phyloP scores from a whole-genome alignment of 1,284 basidiomycete species.

The Meripilus lineatus region DNA sequence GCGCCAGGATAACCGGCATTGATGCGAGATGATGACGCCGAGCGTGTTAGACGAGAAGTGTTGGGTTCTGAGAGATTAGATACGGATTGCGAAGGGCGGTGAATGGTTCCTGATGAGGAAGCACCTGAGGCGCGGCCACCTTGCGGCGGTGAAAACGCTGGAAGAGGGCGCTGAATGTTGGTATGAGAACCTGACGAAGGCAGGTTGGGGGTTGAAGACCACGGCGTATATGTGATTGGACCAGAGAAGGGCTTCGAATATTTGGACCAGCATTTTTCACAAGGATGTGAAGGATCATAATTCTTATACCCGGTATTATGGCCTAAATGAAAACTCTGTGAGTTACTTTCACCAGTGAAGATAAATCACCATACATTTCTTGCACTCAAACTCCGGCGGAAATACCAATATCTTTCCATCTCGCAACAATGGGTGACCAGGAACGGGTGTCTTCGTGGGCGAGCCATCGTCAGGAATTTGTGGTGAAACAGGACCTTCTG shows the following conservation, averaged over 20 bases:
- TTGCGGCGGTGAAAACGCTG: conserved; percentile 24
- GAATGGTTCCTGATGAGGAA: too few relatives aligned
- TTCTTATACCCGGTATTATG: conserved; percentile 69
- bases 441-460: conserved; percentile 57
- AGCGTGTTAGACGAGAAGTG: conserved; percentile 14
- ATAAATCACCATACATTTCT: conserved; percentile 34
- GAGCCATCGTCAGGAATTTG: conserved; percentile 39
- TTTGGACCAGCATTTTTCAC: conserved; percentile 65
- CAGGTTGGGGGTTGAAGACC: conserved; percentile 21
- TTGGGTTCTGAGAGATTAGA: conserved; percentile 12
- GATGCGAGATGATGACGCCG: conserved; percentile 17
- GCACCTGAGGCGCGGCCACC: too few relatives aligned
- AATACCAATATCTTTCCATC: conserved; percentile 62
- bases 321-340: conserved; percentile 35
- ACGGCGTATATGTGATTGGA: conserved; percentile 52
- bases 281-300: conserved; percentile 60
- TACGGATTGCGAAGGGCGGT: conserved; percentile 14
- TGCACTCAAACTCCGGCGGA: conserved; percentile 53
- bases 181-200: conserved; percentile 18
- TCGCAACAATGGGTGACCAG: conserved; percentile 60
- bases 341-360: background rate
- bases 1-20: conserved; percentile 18
- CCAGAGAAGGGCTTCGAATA: conserved; percentile 56
- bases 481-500: conserved; percentile 3
- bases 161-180: conserved; percentile 37